Conservation (phyloP, 1,284 basidiomycete species). For the Tylopilus sp. region DNA sequence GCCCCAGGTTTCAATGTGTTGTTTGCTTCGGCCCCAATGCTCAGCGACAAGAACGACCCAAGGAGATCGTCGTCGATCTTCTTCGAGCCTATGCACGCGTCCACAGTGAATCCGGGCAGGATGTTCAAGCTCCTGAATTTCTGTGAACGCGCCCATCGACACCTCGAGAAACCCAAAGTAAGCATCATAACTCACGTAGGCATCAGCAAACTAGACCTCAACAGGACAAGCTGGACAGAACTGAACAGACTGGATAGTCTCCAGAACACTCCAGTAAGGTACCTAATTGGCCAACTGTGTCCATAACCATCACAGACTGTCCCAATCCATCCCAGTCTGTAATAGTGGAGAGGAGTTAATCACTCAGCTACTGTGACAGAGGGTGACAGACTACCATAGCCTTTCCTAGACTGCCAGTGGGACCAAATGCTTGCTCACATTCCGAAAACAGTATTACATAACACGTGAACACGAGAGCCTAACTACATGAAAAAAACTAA, state of each 20-base stretch:
- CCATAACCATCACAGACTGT: too few relatives aligned
- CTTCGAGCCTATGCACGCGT: constrained; percentile 40
- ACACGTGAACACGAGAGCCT: too few relatives aligned
- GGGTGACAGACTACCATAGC: too few relatives aligned
- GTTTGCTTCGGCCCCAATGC: constrained; percentile 18
- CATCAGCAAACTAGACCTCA: too few relatives aligned
- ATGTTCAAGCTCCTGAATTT: constrained; percentile 45
- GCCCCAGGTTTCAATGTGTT: constrained; percentile 6
- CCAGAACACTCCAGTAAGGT: constrained; percentile 1
- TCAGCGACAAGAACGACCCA: constrained; percentile 41
- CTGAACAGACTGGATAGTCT: too few relatives aligned
- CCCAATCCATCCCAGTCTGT: background rate
- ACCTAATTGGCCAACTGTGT: constrained; percentile 1
- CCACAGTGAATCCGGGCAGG: constrained; percentile 46
- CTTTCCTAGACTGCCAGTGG: too few relatives aligned
- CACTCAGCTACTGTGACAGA: background rate
- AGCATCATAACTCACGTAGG: constrained; percentile 42
- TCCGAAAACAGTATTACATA: background rate
- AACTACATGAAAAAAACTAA: background rate
- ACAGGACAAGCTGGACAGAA: too few relatives aligned
- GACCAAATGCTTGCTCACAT: background rate
- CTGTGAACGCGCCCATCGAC: constrained; percentile 21
- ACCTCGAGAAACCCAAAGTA: background rate
- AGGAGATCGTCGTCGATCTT: constrained; percentile 32
- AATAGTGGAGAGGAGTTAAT: too few relatives aligned